phyloP scores from a whole-genome alignment of 768 basidiomycete genomes.

The Pisolithus marmoratus region DNA sequence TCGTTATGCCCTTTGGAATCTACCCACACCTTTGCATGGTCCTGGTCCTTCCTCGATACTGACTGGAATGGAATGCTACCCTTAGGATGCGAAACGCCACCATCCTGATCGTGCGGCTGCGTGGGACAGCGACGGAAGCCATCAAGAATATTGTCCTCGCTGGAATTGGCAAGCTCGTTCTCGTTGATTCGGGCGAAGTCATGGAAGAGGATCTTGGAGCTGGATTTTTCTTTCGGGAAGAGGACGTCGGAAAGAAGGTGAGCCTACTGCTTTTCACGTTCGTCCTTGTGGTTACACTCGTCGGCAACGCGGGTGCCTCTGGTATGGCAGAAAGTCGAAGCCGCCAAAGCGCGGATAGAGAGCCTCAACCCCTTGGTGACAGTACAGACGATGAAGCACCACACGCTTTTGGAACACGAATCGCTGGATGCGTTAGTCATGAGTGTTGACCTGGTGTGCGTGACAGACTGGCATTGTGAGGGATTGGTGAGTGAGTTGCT shows the following conservation, averaged over 20 bases:
- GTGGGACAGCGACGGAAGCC: slow-evolving; percentile 84
- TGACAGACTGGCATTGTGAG: slow-evolving; percentile 71
- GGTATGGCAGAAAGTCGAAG: slow-evolving; percentile 67
- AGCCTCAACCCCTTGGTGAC: slow-evolving; percentile 89
- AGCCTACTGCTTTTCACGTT: slow-evolving; percentile 10
- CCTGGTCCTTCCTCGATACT: too few species aligned
- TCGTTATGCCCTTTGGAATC: slow-evolving; percentile 1
- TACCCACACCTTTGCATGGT: too few species aligned
- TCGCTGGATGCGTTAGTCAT: slow-evolving; percentile 55
- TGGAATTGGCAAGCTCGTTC: slow-evolving; percentile 85
- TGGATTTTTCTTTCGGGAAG: slow-evolving; percentile 91
- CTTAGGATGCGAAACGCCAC: slow-evolving; percentile 90
- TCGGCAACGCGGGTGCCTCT: slow-evolving; percentile 18
- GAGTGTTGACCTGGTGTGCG: slow-evolving; percentile 78
- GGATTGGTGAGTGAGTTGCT: slow-evolving; percentile 52
- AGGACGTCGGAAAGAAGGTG: slow-evolving; percentile 88
- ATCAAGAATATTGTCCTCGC: slow-evolving; percentile 98
- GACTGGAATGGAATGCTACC: too few species aligned
- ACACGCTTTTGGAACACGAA: slow-evolving; percentile 42
- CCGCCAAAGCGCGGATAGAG: slow-evolving; percentile 79
- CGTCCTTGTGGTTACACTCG: slow-evolving; percentile 35
- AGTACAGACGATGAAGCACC: slow-evolving; percentile 60
- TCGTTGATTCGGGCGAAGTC: slow-evolving; percentile 76
- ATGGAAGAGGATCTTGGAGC: slow-evolving; percentile 82
- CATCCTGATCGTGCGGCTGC: slow-evolving; percentile 73